phyloP scores from a whole-genome alignment of 208 protist species.

The Entamoeba invadens region DNA sequence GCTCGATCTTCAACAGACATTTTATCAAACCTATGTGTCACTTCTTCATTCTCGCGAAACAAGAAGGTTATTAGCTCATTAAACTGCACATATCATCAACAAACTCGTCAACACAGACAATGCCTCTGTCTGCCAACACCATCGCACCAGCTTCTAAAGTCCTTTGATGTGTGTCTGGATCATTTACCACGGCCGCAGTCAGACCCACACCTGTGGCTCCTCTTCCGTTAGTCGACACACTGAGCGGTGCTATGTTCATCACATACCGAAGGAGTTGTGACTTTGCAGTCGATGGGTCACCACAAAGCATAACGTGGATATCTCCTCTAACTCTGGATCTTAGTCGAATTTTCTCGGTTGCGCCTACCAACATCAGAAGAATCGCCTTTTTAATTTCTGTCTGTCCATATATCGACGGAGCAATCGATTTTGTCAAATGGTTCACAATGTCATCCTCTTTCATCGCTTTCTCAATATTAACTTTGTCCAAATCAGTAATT shows the following conservation, averaged over 20 bases:
- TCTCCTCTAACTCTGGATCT: slow-evolving; percentile 81
- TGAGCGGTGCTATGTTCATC: slow-evolving; percentile 73
- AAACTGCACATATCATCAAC: too few species aligned
- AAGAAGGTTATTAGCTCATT: too few species aligned
- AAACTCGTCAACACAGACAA: slow-evolving; percentile 98
- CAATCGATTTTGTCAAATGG: slow-evolving; percentile 63
- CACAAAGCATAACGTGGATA: slow-evolving; percentile 92
- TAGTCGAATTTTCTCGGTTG: slow-evolving; percentile 64
- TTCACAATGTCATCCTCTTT: slow-evolving; percentile 17
- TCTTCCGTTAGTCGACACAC: slow-evolving; percentile 88
- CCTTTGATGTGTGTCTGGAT: slow-evolving; percentile 79
- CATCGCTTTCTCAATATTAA: neutral
- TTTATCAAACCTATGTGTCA: too few species aligned
- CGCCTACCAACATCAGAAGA: slow-evolving; percentile 81
- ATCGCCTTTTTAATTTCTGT: slow-evolving; percentile 78
- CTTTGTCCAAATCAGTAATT: neutral
- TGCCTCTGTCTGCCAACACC: slow-evolving; percentile 91
- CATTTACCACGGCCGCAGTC: slow-evolving; percentile 85
- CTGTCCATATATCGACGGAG: slow-evolving; percentile 93
- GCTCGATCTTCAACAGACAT: slow-evolving; percentile 78
- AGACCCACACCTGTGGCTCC: slow-evolving; percentile 81
- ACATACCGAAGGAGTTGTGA: slow-evolving; percentile 92
- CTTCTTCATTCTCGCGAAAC: too few species aligned
- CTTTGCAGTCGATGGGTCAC: slow-evolving; percentile 97
- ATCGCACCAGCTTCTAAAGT: slow-evolving; percentile 92